Conservation (phyloP, 2,329 filamentous ascomycete species). For the Fusarium metavorans region DNA sequence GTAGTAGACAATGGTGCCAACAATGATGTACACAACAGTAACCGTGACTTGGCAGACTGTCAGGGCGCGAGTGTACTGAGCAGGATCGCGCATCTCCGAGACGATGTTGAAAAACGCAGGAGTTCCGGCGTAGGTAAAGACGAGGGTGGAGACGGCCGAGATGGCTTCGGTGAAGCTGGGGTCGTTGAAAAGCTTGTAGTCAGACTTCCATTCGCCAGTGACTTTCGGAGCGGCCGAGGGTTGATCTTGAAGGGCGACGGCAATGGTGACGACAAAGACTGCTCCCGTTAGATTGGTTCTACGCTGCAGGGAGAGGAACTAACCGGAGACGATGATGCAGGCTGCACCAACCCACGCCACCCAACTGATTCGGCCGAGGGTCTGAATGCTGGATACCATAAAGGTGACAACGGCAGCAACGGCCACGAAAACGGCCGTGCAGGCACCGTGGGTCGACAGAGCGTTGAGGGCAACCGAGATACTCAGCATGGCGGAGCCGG, state of each 20-base stretch:
- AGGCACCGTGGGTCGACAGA: conserved; percentile 51
- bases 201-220: conserved; percentile 38
- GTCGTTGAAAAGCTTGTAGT: conserved; percentile 45
- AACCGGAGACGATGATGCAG: conserved; percentile 12
- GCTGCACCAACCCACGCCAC: conserved; percentile 42
- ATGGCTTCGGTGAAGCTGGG: conserved; percentile 47
- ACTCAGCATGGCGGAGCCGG: conserved; percentile 36
- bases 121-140: conserved; percentile 52
- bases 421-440: conserved; percentile 54
- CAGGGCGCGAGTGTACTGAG: conserved; percentile 35
- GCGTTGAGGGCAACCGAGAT: conserved; percentile 55
- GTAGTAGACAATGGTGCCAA: conserved; percentile 55
- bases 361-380: conserved; percentile 47
- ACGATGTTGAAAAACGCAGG: conserved; percentile 47
- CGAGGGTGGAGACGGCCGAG: conserved; percentile 44
- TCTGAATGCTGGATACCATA: conserved; percentile 47
- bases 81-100: conserved; percentile 47
- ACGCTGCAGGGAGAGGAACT: neutral
- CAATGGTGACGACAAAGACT: conserved; percentile 13
- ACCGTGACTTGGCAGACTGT: conserved; percentile 42
- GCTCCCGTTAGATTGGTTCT: neutral
- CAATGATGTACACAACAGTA: conserved; percentile 45
- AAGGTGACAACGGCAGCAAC: conserved; percentile 46
- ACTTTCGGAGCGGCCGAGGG: conserved; percentile 3
- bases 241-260: conserved; percentile 10